These are phyloP conservation scores for Dryas octopetala DNA, from an alignment of 306 rosid species.

Conservation along the genomic window DNA sequence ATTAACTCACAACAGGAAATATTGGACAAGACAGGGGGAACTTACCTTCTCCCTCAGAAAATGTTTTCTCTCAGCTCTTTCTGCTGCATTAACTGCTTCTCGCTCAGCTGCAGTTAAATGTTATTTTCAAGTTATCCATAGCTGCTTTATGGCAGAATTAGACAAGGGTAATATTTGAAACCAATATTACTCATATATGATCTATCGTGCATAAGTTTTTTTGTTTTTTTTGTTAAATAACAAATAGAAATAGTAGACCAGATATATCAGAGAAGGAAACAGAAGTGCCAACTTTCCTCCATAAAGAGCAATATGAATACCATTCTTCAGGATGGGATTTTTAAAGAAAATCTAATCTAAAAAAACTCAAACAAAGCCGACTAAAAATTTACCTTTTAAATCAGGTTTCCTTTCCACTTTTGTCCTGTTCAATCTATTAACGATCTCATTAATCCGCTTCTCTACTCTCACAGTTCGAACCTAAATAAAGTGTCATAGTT, in stretches of 20 bases:
- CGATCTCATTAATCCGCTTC: constrained; percentile 88
- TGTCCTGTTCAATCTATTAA: constrained; percentile 83
- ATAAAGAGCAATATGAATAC: background rate
- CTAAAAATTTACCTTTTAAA: constrained; percentile 68
- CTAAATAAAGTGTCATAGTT: constrained; percentile 40
- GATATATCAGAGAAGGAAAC: background rate
- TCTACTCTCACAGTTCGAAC: constrained; percentile 89
- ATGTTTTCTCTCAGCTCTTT: constrained; percentile 87
- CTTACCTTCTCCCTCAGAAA: constrained; percentile 82
- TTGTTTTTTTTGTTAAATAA: no score
- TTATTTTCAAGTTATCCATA: constrained; percentile 1
- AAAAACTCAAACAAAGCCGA: constrained; percentile 15
- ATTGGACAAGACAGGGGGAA: constrained; percentile 1
- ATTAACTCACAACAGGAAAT: background rate
- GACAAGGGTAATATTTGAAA: constrained; percentile 3
- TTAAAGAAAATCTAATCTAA: background rate
- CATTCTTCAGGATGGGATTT: background rate
- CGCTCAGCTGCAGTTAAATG: constrained; percentile 67
- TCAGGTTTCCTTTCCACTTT: constrained; percentile 93
- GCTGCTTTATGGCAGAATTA: background rate
- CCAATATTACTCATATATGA: background rate
- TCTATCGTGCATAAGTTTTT: background rate
- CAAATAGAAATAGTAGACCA: background rate
- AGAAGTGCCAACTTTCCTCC: background rate
- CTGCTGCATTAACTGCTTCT: constrained; percentile 91